Evolutionary conservation across 2,329 filamentous ascomycete species (phyloP), one percentile per base, ranked within the genome.

Genomic region (Lachnellula suecica): DNA sequence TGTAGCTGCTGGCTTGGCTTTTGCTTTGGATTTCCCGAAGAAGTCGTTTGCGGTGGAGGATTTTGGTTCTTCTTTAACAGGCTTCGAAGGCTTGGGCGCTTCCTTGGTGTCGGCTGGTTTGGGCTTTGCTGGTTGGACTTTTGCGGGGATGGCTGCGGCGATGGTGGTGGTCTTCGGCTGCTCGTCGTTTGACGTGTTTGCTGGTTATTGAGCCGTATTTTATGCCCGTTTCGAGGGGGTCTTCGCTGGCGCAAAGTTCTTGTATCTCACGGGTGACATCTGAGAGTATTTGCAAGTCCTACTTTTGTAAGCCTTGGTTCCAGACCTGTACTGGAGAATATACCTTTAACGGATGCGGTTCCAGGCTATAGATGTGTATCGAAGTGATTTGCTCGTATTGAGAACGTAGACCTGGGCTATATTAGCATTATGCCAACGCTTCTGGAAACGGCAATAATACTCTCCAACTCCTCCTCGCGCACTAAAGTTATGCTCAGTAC

Each of bases 301-400:
- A 44, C 2, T 20, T 19, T 17, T 41, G 29, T 57, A n/a, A 54
- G 41, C 2, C 15, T 34, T 17, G 24, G 40, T 13, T 2, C 31
- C 19, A 17, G 25, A n/a, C 9, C 17, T 40, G 5, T 4, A 20
- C 17, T 9, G 4, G 4, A 24, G 4, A 4, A 17, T 29, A 61
- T 71, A 82, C 85, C 69, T 85, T 87, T 15, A 91, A 74, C 1
- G 84, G 79, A 34, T 83, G 79, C 1, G 88, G 79, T 38, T 89
- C 85, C 17, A 97, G 67, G 64, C 91, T 96, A 73, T 97, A 97
- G 40, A 97, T 74, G 63, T 97, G 91, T 54, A 96, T 85, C 0
- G 89, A 88, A 0, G 78, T 79, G 49, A 96, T 83, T n/a, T 83
- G 75, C 44, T 88, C 79, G 59, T 93, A 95, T 15, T 82, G 78